These are phyloP conservation scores for Melampsora americana DNA, from an alignment of 1,284 basidiomycete genomes.

Conservation along the genomic window DNA sequence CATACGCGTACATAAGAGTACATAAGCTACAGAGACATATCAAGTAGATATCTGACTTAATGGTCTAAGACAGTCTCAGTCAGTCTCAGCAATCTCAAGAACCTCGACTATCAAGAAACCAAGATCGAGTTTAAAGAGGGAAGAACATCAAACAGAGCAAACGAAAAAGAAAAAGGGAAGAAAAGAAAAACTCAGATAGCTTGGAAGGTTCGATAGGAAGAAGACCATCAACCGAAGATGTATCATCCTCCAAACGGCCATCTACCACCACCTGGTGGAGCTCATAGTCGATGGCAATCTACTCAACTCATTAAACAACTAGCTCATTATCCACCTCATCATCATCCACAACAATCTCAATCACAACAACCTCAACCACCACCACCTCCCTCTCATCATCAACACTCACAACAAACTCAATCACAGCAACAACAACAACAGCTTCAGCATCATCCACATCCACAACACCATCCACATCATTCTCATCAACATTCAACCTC, in stretches of 20 bases:
- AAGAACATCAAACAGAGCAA: too few species aligned
- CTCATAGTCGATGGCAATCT: constrained; percentile 22
- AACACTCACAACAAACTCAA: constrained; percentile 6
- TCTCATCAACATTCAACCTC: neutral
- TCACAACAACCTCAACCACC: neutral
- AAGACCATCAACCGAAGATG: neutral
- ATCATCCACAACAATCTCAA: constrained; percentile 8
- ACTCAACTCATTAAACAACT: constrained; percentile 33
- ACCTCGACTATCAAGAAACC: too few species aligned
- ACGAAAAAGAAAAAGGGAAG: too few species aligned
- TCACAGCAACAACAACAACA: neutral
- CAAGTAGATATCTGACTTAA: too few species aligned
- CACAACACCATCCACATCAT: neutral
- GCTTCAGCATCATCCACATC: constrained; percentile 6
- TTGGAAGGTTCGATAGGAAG: too few species aligned
- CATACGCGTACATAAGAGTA: too few species aligned
- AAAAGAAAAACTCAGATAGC: too few species aligned
- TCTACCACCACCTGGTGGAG: constrained; percentile 9
- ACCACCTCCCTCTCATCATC: neutral
- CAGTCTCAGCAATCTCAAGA: too few species aligned
- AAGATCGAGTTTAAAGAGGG: too few species aligned
- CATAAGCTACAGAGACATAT: too few species aligned
- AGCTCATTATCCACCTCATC: constrained; percentile 9
- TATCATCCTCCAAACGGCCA: constrained; percentile 25
- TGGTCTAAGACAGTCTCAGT: too few species aligned